A percentile compares a stretch with the other conserved stretches of the same genome.
Conservation (phyloP, 163 green algal species). For the Chlorella variabilis region DNA sequence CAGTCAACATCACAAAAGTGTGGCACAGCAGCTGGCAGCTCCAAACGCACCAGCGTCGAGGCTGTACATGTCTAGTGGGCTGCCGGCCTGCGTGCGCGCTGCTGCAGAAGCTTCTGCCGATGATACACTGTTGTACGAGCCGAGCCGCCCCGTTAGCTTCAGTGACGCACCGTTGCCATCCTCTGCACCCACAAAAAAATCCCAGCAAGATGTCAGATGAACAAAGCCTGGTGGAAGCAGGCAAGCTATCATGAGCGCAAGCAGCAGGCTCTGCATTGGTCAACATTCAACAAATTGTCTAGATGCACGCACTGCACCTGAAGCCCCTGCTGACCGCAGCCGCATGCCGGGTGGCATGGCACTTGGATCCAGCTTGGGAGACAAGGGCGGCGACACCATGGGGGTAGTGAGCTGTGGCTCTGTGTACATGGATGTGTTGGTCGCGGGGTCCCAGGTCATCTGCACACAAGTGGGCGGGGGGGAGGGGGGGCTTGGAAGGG, state of each 20-base stretch:
- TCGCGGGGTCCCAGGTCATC: constrained; percentile 76
- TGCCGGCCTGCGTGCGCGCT: not conserved
- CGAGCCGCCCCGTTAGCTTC: constrained; percentile 6
- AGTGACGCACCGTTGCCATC: constrained; percentile 24
- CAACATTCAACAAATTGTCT: too few species aligned
- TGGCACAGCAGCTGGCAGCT: not conserved
- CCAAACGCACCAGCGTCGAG: not conserved
- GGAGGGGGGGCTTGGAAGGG: too few species aligned
- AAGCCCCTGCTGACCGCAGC: constrained; percentile 24
- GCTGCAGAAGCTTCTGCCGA: constrained; percentile 19
- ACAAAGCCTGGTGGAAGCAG: too few species aligned
- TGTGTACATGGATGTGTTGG: constrained; percentile 43
- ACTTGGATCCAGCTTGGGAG: constrained; percentile 33
- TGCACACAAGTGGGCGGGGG: constrained; percentile 1
- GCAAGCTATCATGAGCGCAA: too few species aligned
- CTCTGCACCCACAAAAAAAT: too few species aligned
- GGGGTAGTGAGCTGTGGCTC: constrained; percentile 56
- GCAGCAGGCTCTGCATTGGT: too few species aligned
- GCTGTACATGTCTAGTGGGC: constrained; percentile 11
- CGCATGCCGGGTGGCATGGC: constrained; percentile 14
- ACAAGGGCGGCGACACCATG: constrained; percentile 51
- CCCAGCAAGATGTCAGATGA: too few species aligned
- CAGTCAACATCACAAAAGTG: not conserved
- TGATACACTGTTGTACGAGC: constrained; percentile 21
- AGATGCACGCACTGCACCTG: constrained; percentile 1